Base-by-base conservation (phyloP, 116 monocot species). In the Zostera marina region DNA sequence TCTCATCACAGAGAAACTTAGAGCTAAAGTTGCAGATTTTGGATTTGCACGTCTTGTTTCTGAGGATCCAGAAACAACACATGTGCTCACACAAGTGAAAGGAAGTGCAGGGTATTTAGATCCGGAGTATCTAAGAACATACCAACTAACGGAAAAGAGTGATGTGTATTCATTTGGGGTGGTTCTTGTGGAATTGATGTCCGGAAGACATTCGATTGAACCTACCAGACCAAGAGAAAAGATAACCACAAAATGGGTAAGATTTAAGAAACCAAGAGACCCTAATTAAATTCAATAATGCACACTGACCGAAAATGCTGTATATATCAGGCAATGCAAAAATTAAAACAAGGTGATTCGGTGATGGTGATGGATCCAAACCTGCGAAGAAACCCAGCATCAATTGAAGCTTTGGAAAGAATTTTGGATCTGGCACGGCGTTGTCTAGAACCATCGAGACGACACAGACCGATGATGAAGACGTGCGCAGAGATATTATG, bases 141-240 rank as follows among this genome's bases (percentile, higher is more conserved):
- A 85, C 77, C 79, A 91, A 53, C 72, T 90, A 25, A 78, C 90
- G 1, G 84, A 81, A 23, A 90, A 84, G 66, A 90, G 90, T 39
- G 91, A 91, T 51, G 86, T 91, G 42, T 91, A 82, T 66, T 85
- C 91, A 23, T 91, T 85, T 59, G 91, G 91, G 20, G 82, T 82
- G 40, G 55, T 91, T 44, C 91, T 91, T 23, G 77, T 91, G 20
- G 91, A 91, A 75, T 67, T 91, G 41, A 64, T 91, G 63, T 75
- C 77, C 13, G 85, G 86, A 16, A 68, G 86, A 23, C 79, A 62
- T 17, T 86, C 91, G 65, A 79, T 91, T 48, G 85, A 85, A 25
- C 52, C 49, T 11, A 63, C 59, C 8, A 42, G 45, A 14, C 24
- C 25, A 11, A 56, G 42, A 13, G 59, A 71, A 9, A 20, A 59